phyloP scores from a whole-genome alignment of 2,329 filamentous ascomycete species.

The Chalara sp. region DNA sequence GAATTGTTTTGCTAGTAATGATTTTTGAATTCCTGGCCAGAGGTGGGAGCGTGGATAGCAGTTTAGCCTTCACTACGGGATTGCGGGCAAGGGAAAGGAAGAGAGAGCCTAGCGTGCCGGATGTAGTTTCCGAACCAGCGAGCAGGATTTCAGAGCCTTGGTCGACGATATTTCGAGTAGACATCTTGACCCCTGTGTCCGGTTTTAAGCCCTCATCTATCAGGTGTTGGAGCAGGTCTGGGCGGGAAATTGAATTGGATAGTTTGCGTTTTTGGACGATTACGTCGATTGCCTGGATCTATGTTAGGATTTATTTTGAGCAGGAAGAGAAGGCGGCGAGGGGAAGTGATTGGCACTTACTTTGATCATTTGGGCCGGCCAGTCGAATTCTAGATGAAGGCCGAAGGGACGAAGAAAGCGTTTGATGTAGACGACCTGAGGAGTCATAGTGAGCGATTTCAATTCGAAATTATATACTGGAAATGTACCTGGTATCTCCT shows the following conservation, averaged over 20 bases:
- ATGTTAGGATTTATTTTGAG: neutral
- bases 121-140: constrained; percentile 23
- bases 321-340: neutral
- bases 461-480: neutral
- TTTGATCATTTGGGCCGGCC: constrained; percentile 14
- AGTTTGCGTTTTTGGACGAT: constrained; percentile 5
- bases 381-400: constrained; percentile 15
- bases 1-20: constrained; percentile 1
- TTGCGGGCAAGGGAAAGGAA: constrained; percentile 22
- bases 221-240: constrained; percentile 14
- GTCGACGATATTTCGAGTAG: constrained; percentile 1
- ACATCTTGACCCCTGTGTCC: constrained; percentile 12
- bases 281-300: constrained; percentile 6
- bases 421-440: constrained; percentile 14
- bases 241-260: neutral
- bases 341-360: neutral
- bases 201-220: constrained; percentile 14
- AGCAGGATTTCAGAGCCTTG: constrained; percentile 18
- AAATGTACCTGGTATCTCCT: constrained; percentile 5
- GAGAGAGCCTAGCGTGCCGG: constrained; percentile 21
- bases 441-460: neutral
- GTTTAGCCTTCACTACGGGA: constrained; percentile 14
- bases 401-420: constrained; percentile 10
- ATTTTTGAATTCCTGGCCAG: neutral
- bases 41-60: constrained; percentile 4